phyloP scores from a whole-genome alignment of 139 green algal species.

The Micractinium sp. region DNA sequence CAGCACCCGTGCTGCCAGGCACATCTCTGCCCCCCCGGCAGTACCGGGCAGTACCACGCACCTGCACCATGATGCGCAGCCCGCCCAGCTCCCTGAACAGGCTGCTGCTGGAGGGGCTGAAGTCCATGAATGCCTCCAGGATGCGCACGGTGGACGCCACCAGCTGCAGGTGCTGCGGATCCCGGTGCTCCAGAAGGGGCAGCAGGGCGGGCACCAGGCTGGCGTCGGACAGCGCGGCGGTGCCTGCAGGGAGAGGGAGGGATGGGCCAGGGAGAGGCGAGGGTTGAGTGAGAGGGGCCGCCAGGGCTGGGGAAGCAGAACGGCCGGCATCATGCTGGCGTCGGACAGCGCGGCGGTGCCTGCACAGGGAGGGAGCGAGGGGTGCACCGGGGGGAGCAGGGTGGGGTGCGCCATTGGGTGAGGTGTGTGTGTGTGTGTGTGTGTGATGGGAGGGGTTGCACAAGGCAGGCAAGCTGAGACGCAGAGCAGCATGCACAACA shows the following conservation, averaged over 20 bases:
- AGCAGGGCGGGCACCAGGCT: conserved; percentile 87
- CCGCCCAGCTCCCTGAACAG: conserved; percentile 90
- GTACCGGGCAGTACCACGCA: too few species aligned
- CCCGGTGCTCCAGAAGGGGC: conserved; percentile 74
- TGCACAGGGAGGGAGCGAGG: background rate
- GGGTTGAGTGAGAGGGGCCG: background rate
- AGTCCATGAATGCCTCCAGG: conserved; percentile 93
- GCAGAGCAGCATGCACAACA: background rate
- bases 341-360: conserved; percentile 83
- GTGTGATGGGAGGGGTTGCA: too few species aligned
- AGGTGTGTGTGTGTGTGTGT: background rate
- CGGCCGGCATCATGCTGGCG: conserved; percentile 79
- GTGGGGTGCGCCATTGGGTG: too few species aligned
- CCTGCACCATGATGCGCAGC: conserved; percentile 72
- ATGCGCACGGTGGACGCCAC: conserved; percentile 78
- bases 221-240: conserved; percentile 79
- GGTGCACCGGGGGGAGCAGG: background rate
- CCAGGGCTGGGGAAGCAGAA: conserved; percentile 79
- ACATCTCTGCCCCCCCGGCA: background rate
- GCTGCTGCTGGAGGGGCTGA: conserved; percentile 59
- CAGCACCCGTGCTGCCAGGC: background rate
- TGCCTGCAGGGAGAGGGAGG: conserved; percentile 51
- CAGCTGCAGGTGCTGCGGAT: conserved; percentile 70
- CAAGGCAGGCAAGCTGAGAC: too few species aligned
- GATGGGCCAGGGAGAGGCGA: background rate